Evolutionary conservation across 371 early-diverging fungal genomes (phyloP).

Genomic region (Rhizopus arrhizus): DNA sequence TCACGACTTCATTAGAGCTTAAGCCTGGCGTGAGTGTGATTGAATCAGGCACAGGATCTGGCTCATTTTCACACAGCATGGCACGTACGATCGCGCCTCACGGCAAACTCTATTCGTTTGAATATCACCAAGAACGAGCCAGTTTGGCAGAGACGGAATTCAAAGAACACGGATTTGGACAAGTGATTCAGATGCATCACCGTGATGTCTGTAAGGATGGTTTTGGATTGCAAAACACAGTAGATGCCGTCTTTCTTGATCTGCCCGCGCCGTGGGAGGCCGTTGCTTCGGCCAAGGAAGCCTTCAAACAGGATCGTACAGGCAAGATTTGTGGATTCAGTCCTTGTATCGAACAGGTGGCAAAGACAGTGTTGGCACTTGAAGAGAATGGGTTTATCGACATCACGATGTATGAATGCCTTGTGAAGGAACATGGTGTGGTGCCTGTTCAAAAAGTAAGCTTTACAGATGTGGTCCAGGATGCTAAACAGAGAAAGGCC

Average conservation of each 20-base stretch:
- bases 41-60: constrained; percentile 96
- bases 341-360: constrained; percentile 96
- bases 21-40: constrained; percentile 85
- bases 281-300: constrained; percentile 76
- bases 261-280: constrained; percentile 97
- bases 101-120: constrained; percentile 91
- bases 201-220: constrained; percentile 93
- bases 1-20: constrained; percentile 78
- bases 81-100: constrained; percentile 84
- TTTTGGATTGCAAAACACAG: constrained; percentile 73
- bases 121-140: constrained; percentile 87
- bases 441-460: constrained; percentile 51
- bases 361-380: constrained; percentile 73
- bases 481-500: constrained; percentile 46
- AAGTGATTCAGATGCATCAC: constrained; percentile 68
- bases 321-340: constrained; percentile 92
- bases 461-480: constrained; percentile 54
- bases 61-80: constrained; percentile 94
- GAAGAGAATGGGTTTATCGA: constrained; percentile 81
- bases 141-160: constrained; percentile 78
- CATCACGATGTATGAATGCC: constrained; percentile 82
- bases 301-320: constrained; percentile 76
- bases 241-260: constrained; percentile 93
- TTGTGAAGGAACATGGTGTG: constrained; percentile 66
- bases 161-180: constrained; percentile 70